Evolutionary conservation across 208 protist species (phyloP).

Genomic region (Wallacemonas sp.): DNA sequence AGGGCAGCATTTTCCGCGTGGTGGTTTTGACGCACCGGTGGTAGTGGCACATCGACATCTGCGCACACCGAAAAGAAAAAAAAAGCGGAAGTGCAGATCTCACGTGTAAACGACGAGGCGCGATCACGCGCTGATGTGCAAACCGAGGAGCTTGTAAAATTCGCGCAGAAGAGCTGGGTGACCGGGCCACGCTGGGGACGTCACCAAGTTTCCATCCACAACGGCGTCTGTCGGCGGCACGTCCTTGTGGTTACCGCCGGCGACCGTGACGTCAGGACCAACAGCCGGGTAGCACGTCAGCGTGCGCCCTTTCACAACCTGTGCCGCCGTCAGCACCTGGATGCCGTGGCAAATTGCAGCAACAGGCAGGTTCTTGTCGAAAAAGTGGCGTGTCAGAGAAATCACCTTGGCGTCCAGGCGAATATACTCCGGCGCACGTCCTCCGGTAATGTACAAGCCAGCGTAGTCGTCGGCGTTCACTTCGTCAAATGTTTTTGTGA

Average conservation of each 20-base stretch:
- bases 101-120: not conserved
- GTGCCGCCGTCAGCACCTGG: conserved; percentile 27
- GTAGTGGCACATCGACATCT: not conserved
- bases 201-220: conserved; percentile 28
- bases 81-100: not conserved
- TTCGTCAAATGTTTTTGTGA: conserved; percentile 34
- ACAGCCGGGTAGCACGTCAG: conserved; percentile 38
- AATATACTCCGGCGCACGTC: conserved; percentile 31
- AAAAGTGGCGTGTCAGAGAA: conserved; percentile 28
- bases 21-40: no score
- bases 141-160: conserved; percentile 24
- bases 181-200: conserved; percentile 26
- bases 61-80: not conserved
- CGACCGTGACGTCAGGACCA: conserved; percentile 19
- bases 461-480: conserved; percentile 26
- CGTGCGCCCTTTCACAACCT: conserved; percentile 19
- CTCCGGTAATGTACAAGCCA: conserved; percentile 32
- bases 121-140: conserved; percentile 19
- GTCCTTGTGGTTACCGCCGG: conserved; percentile 26
- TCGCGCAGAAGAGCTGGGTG: conserved; percentile 20
- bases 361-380: conserved; percentile 31
- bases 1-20: no score
- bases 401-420: conserved; percentile 26
- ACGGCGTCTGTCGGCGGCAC: conserved; percentile 34
- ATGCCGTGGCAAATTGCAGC: conserved; percentile 33